These are phyloP conservation scores for Nicotiana benthamiana DNA, from an alignment of 257 asterid genomes.

Conservation along the genomic window DNA sequence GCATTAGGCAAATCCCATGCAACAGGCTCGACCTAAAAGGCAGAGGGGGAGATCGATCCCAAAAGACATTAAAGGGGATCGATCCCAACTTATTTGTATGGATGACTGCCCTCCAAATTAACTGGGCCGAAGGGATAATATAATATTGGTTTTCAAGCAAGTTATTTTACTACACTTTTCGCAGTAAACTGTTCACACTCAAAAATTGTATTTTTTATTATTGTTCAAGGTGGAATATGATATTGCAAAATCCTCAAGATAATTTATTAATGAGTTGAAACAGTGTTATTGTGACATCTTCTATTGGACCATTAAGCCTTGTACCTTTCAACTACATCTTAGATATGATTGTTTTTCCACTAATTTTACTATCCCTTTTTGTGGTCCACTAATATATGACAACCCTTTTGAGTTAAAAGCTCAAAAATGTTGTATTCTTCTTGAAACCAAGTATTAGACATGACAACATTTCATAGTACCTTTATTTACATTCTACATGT, in stretches of 20 bases:
- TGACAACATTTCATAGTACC: conserved; percentile 21
- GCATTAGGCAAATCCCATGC: too few relatives aligned
- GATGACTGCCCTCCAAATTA: too few relatives aligned
- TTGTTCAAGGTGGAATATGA: background rate
- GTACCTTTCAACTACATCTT: background rate
- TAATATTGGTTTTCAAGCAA: background rate
- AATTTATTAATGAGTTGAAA: background rate
- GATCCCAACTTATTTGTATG: too few relatives aligned
- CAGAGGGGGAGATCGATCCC: too few relatives aligned
- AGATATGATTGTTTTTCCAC: background rate
- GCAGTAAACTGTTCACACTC: background rate
- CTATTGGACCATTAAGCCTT: background rate
- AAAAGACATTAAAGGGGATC: too few relatives aligned
- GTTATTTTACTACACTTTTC: background rate
- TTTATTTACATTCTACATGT: conserved; percentile 20
- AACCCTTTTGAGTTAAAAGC: background rate
- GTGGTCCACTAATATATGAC: background rate
- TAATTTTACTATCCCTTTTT: background rate
- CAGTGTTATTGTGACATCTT: background rate
- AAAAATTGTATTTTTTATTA: background rate
- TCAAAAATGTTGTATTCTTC: background rate
- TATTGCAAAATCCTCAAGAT: background rate
- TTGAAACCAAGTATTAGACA: conserved; percentile 8
- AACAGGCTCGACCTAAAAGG: too few relatives aligned
- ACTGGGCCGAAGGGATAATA: too few relatives aligned